Conservation (phyloP, 2,329 filamentous ascomycete species). For the Cadophora sp. region DNA sequence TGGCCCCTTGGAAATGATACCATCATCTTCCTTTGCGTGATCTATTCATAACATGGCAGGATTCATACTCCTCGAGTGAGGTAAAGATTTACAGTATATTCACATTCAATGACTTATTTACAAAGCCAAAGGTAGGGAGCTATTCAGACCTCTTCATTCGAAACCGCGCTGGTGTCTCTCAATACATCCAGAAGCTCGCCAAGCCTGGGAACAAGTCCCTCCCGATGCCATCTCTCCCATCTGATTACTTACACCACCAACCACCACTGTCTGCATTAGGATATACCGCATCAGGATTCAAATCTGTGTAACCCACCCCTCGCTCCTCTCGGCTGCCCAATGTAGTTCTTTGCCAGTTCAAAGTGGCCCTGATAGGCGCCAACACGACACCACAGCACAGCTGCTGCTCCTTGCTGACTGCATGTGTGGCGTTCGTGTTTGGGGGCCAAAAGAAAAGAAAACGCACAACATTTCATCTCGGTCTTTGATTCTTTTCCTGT, state of each 20-base stretch:
- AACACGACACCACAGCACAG: background rate
- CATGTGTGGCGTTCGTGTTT: background rate
- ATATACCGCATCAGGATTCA: background rate
- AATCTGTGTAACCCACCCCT: slow-evolving; percentile 4
- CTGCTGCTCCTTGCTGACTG: background rate
- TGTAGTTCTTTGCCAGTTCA: background rate
- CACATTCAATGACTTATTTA: too few species aligned
- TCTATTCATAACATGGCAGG: too few species aligned
- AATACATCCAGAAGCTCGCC: too few species aligned
- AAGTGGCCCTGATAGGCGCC: background rate
- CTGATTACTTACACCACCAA: background rate
- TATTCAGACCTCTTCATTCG: too few species aligned
- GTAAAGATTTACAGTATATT: too few species aligned
- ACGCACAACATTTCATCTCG: background rate
- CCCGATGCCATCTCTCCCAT: background rate
- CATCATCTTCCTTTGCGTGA: too few species aligned
- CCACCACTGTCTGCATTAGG: background rate
- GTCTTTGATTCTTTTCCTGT: too few species aligned
- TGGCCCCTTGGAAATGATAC: too few species aligned
- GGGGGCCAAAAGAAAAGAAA: slow-evolving; percentile 6
- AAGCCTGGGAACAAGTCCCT: background rate
- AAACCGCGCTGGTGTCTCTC: too few species aligned
- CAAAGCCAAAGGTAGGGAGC: too few species aligned
- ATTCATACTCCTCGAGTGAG: too few species aligned
- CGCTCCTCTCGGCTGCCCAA: background rate